Conservation (phyloP, 2,329 filamentous ascomycete genomes). For the Dendrostoma leiphaemia region DNA sequence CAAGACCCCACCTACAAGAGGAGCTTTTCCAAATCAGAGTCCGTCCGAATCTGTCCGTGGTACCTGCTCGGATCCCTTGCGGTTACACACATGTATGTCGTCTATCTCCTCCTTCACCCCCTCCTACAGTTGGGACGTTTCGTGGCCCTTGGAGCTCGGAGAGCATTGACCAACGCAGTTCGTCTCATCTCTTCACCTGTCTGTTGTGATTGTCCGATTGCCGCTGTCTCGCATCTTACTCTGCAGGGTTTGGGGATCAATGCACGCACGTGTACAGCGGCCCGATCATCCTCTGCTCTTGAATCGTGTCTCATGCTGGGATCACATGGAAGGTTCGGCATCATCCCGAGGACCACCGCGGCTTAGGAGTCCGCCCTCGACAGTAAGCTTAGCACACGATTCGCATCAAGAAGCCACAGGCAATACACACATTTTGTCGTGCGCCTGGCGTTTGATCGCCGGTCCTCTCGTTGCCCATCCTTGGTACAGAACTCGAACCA, state of each 20-base stretch:
- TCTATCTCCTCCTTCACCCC: too few relatives aligned
- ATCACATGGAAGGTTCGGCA: background rate
- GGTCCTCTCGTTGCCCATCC: background rate
- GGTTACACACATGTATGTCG: background rate
- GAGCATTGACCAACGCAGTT: background rate
- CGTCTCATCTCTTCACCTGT: background rate
- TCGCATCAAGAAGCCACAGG: background rate
- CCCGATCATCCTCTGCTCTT: background rate
- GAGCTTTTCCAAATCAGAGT: too few relatives aligned
- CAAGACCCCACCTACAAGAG: too few relatives aligned
- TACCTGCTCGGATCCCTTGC: too few relatives aligned
- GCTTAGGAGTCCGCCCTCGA: background rate
- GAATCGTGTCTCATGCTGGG: background rate
- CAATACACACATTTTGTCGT: background rate
- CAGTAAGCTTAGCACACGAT: background rate
- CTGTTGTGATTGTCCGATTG: background rate
- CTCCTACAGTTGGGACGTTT: background rate
- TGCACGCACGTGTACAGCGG: background rate
- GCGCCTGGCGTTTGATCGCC: background rate
- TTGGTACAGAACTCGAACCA: background rate
- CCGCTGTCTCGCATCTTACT: background rate
- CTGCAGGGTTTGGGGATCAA: background rate
- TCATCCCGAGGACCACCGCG: background rate
- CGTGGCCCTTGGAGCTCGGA: background rate
- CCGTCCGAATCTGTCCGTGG: too few relatives aligned